Base-by-base conservation (phyloP, 2,329 filamentous ascomycete species). In the Pestalotiopsis sp. region DNA sequence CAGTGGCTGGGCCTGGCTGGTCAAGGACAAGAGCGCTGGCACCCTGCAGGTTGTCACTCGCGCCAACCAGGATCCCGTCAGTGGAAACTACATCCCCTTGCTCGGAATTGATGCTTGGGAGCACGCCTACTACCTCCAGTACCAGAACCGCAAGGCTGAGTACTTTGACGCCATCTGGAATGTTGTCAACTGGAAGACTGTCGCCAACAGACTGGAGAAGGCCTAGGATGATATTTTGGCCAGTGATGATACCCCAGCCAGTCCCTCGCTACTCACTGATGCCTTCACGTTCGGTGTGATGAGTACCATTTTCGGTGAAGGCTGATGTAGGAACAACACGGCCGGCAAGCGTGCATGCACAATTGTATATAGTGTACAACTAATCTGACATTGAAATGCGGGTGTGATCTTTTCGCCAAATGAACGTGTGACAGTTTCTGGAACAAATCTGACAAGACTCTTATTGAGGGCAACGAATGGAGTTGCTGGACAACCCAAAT, bases 161-260 rank as follows among this genome's bases (percentile, higher is more conserved):
- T 94, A 94, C 83, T 94, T 94, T 84, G 87, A 85, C 76, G 91
- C 91, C 64, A 89, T 94, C 77, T 94, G 92, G 92, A 90, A 94
- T 74, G 92, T 94, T 62, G 85, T 94, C 78, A 94, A 94, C 87
- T 95, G 92, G 77, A 73, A 71, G 64, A 76, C 75, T n/a, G 77
- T 79, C 13, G 73, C 73, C 23, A 72, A 73, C 71, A 73, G 77
- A 49, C 68, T 78, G 57, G 75, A 75, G 64, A 74, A 75, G 73
- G 76, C 75, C 27, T 66, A 57, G 49, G 49, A 57, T 57, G 25
- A 56, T 25, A 39, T 11, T 20, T 12, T 64, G 23, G 45, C n/a
- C 41, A 27, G 7, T 17, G 49, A 56, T 56, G n/a, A 56, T 23
- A 36, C 63, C 25, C 14, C 41, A 14, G 17, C 63, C 23, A 66